Evolutionary conservation across 2,329 filamentous ascomycete species (phyloP).

Genomic region (Immersiporthe knoxdaviesiana): DNA sequence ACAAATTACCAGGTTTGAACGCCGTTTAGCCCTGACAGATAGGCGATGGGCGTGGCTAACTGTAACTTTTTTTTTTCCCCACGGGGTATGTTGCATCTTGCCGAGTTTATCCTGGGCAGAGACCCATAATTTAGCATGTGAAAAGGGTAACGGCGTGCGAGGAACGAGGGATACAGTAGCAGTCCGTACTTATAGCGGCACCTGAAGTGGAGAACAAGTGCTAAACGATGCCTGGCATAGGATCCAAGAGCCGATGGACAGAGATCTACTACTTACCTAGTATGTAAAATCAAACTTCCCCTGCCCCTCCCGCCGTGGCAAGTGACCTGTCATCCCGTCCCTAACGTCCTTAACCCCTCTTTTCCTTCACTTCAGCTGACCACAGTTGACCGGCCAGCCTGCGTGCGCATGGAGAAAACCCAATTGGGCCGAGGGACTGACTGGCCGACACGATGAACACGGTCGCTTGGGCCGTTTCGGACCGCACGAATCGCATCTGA

Average conservation of each 20-base stretch:
- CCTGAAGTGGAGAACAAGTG: background rate
- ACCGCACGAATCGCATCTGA: background rate
- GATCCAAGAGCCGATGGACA: background rate
- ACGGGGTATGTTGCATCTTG: slow-evolving; percentile 1
- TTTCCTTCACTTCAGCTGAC: background rate
- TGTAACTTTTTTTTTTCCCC: background rate
- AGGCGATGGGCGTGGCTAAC: background rate
- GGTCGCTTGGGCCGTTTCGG: background rate
- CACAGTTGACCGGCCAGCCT: background rate
- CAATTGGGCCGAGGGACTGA: background rate
- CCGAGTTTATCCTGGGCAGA: background rate
- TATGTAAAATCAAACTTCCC: background rate
- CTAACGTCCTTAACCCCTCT: background rate
- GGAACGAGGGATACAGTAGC: too few species aligned
- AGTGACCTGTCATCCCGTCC: background rate
- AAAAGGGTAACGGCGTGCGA: background rate
- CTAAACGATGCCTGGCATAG: background rate
- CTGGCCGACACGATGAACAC: background rate
- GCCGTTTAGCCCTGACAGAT: background rate
- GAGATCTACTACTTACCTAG: too few species aligned
- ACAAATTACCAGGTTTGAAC: too few species aligned
- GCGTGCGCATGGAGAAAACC: too few species aligned
- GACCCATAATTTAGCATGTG: background rate
- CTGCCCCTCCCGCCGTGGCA: background rate
- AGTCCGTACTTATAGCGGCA: too few species aligned